Conservation (phyloP, 164 flowering plant species). For the Vitis rotundifolia region DNA sequence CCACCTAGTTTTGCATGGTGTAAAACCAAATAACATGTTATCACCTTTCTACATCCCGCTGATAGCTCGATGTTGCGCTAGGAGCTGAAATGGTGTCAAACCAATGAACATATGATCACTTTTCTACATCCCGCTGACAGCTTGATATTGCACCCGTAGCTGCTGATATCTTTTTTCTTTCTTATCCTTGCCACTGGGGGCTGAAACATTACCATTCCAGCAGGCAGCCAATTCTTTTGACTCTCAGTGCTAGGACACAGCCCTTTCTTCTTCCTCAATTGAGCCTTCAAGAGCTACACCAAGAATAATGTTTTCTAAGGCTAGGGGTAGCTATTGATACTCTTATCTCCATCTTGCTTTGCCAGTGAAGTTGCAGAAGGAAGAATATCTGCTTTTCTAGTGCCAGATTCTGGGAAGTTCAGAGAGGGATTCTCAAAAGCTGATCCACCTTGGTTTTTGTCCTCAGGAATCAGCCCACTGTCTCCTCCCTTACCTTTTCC, state of each 20-base stretch:
- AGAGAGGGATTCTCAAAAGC: slow-evolving; percentile 3
- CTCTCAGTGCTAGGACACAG: slow-evolving; percentile 13
- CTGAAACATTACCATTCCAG: slow-evolving; percentile 16
- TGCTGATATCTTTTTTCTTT: slow-evolving; percentile 23
- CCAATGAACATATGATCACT: not conserved
- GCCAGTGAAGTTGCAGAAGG: slow-evolving; percentile 8
- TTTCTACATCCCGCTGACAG: slow-evolving; percentile 1
- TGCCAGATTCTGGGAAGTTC: slow-evolving; percentile 16
- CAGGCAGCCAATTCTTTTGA: slow-evolving; percentile 25
- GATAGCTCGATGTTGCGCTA: too few species aligned
- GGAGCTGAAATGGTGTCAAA: too few species aligned
- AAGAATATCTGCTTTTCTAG: slow-evolving; percentile 8
- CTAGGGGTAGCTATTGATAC: slow-evolving; percentile 30
- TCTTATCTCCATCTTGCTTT: slow-evolving; percentile 23
- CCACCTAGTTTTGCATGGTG: too few species aligned
- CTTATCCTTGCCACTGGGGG: slow-evolving; percentile 14
- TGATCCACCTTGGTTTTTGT: slow-evolving; percentile 10
- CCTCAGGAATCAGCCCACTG: slow-evolving; percentile 20
- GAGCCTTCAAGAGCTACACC: slow-evolving; percentile 80
- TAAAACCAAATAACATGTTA: too few species aligned
- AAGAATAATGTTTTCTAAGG: slow-evolving; percentile 67
- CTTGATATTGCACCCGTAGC: slow-evolving; percentile 8
- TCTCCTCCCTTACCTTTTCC: slow-evolving; percentile 16
- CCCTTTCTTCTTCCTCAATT: slow-evolving; percentile 35
- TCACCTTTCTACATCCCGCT: too few species aligned